phyloP scores from a whole-genome alignment of 2,329 filamentous ascomycete species.

The Ophiostoma angusticollis region DNA sequence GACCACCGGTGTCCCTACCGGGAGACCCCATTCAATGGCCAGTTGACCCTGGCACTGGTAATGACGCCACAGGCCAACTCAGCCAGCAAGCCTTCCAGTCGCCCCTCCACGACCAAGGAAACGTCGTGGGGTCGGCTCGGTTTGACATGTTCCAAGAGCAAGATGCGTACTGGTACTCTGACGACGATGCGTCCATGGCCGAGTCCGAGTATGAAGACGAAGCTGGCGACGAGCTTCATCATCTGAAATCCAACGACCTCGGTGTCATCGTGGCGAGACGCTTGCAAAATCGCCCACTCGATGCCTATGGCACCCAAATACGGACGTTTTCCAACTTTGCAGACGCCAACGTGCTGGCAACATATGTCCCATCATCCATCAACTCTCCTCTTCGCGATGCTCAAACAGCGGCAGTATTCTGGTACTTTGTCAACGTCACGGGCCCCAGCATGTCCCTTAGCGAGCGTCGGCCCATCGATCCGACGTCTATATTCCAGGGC shows the following conservation, averaged over 20 bases:
- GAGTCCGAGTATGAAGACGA: conserved; percentile 48
- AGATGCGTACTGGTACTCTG: conserved; percentile 36
- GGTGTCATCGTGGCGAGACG: conserved; percentile 26
- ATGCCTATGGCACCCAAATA: conserved; percentile 32
- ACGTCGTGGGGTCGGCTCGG: neutral
- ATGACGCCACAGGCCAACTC: no score
- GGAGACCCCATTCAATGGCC: no score
- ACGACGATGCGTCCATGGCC: conserved; percentile 49
- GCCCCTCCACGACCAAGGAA: neutral
- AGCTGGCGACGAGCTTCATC: conserved; percentile 23
- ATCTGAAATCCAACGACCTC: conserved; percentile 27
- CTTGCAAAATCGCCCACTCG: conserved; percentile 22
- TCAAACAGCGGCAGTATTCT: conserved; percentile 71
- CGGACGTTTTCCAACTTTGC: conserved; percentile 37
- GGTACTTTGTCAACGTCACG: conserved; percentile 83
- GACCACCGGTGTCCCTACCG: no score
- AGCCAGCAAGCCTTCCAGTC: neutral
- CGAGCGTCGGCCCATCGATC: conserved; percentile 67
- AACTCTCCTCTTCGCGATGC: conserved; percentile 67
- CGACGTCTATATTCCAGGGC: conserved; percentile 52
- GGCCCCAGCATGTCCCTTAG: conserved; percentile 78
- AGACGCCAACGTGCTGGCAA: conserved; percentile 41
- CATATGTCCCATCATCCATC: conserved; percentile 51
- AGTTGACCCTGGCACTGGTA: no score
- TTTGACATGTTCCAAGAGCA: conserved; percentile 14